A percentile compares a stretch with the other conserved stretches of the same genome.
Conservation (phyloP, 2,329 filamentous ascomycete genomes). For the Cladophialophora bantiana region DNA sequence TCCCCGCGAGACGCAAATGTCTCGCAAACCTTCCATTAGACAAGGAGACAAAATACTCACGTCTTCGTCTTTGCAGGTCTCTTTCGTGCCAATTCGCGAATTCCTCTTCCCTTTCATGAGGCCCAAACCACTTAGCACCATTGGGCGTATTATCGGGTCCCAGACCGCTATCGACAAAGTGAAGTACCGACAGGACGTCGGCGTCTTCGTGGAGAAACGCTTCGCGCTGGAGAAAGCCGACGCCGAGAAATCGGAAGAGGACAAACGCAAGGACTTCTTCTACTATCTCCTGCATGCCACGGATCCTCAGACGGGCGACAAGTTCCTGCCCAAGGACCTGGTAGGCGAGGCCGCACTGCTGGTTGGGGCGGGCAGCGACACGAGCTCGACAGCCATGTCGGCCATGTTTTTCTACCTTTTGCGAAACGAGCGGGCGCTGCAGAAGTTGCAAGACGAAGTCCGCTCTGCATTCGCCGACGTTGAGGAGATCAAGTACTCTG, state of each 20-base stretch:
- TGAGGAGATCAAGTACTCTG: conserved; percentile 48
- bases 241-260: conserved; percentile 47
- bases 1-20: too few relatives aligned
- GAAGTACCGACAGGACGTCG: conserved; percentile 20
- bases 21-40: too few relatives aligned
- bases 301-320: conserved; percentile 54
- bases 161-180: conserved; percentile 21
- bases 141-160: conserved; percentile 10
- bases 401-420: conserved; percentile 51
- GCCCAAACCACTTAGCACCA: neutral
- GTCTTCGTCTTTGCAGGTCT: neutral
- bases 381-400: conserved; percentile 49
- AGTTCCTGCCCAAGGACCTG: conserved; percentile 27
- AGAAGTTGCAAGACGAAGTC: conserved; percentile 45
- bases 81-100: conserved; percentile 25
- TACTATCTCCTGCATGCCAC: conserved; percentile 56
- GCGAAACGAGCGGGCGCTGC: conserved; percentile 44
- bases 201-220: conserved; percentile 44
- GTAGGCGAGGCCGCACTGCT: conserved; percentile 30
- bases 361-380: conserved; percentile 47
- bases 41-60: neutral
- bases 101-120: conserved; percentile 24
- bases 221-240: conserved; percentile 43
- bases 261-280: conserved; percentile 55
- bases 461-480: conserved; percentile 45